Percentiles rank a stretch among this genome's conserved stretches.
Conservation (phyloP, 1,139 yeast genomes). For the Geotrichum aggregatum region DNA sequence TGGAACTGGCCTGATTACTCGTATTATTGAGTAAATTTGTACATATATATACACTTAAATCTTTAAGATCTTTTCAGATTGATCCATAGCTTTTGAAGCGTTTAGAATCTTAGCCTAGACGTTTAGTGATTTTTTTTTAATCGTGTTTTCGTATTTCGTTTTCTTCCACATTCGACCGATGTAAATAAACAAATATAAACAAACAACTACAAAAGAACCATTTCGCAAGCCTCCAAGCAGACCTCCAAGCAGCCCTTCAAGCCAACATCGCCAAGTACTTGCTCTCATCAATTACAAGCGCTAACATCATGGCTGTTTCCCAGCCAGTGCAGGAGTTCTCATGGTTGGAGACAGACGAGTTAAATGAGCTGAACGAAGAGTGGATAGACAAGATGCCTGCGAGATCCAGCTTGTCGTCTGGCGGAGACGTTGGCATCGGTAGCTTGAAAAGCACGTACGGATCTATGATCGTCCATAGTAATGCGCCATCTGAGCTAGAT, state of each 20-base stretch:
- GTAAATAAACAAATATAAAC: not conserved
- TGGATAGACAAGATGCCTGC: conserved; percentile 14
- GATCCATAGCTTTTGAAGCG: too few species aligned
- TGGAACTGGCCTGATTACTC: conserved; percentile 96
- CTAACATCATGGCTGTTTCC: not conserved
- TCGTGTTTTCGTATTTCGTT: too few species aligned
- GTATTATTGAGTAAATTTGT: conserved; percentile 63
- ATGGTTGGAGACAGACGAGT: conserved; percentile 12
- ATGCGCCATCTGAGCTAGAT: conserved; percentile 7
- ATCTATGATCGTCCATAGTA: conserved; percentile 2
- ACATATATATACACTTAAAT: conserved; percentile 4
- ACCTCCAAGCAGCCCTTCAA: too few species aligned
- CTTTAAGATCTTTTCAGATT: not conserved
- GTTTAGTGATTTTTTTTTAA: not conserved
- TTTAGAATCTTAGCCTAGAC: too few species aligned
- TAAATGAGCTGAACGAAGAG: conserved; percentile 15
- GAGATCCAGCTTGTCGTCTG: not conserved
- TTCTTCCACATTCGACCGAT: too few species aligned
- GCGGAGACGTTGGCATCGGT: not conserved
- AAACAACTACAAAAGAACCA: too few species aligned
- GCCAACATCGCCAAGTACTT: too few species aligned
- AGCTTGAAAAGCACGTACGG: conserved; percentile 1
- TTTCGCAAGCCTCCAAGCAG: too few species aligned
- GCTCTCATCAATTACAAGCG: too few species aligned
- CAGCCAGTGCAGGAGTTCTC: not conserved